phyloP scores from a whole-genome alignment of 2,329 filamentous ascomycete species.

The Aspergillus arachidicola region DNA sequence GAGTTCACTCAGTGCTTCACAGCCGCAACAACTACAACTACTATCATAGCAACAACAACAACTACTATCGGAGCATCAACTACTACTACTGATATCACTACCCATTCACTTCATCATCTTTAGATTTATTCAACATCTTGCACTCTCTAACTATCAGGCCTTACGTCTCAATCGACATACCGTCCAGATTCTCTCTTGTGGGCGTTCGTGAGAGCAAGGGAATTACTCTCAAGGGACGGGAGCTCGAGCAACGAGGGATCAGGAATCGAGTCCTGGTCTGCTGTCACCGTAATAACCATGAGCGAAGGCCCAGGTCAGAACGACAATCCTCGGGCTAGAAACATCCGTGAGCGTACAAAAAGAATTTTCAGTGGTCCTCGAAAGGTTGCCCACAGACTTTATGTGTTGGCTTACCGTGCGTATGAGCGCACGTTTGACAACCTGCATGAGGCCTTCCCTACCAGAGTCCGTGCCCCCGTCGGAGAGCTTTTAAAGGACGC shows the following conservation, averaged over 20 bases:
- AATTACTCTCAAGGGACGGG: background rate
- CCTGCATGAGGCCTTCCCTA: background rate
- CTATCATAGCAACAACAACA: too few relatives aligned
- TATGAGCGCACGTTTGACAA: background rate
- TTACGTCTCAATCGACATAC: background rate
- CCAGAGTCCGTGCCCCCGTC: background rate
- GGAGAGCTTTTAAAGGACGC: background rate
- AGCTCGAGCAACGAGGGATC: background rate
- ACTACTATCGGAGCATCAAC: background rate
- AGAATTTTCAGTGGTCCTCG: too few relatives aligned
- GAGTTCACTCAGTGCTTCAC: background rate
- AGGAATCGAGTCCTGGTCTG: background rate
- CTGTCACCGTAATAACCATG: background rate
- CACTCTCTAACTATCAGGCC: background rate
- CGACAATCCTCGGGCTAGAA: too few relatives aligned
- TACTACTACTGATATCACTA: background rate
- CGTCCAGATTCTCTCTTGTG: background rate
- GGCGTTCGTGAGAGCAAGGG: background rate
- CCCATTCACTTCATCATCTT: background rate
- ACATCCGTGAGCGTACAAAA: too few relatives aligned
- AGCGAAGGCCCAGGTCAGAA: too few relatives aligned
- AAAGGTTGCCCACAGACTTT: too few relatives aligned
- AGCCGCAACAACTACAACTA: background rate
- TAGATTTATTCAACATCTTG: background rate
- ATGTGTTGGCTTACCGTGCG: too few relatives aligned